A percentile compares a stretch with the other conserved stretches of the same genome.
Evolutionary conservation across 441 rosid species (phyloP).

Genomic region (Eruca vesicaria): DNA sequence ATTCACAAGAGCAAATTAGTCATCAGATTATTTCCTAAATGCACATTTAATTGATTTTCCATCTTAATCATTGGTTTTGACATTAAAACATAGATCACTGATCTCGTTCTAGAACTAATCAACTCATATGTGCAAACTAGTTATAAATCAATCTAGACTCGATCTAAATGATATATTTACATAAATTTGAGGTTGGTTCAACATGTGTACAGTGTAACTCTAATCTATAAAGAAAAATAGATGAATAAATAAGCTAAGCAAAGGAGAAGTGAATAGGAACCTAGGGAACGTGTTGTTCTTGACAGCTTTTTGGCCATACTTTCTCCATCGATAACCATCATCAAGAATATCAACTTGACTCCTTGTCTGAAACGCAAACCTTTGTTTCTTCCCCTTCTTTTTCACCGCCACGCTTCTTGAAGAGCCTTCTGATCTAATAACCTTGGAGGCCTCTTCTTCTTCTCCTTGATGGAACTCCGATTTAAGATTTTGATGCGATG

Average conservation of each 20-base stretch:
- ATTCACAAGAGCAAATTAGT: not conserved
- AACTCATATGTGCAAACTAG: not conserved
- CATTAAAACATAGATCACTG: not conserved
- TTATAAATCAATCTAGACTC: not conserved
- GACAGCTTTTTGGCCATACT: conserved; percentile 63
- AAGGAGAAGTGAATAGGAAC: conserved; percentile 17
- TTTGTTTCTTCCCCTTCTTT: conserved; percentile 49
- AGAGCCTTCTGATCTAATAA: conserved; percentile 27
- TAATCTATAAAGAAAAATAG: not conserved
- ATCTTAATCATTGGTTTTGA: not conserved
- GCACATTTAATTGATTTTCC: not conserved
- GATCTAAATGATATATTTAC: not conserved
- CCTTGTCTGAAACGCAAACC: conserved; percentile 58
- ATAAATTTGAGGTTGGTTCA: not conserved
- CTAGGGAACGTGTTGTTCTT: conserved; percentile 65
- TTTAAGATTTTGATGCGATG: conserved; percentile 10
- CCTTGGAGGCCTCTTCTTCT: conserved; percentile 26
- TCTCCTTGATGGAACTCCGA: conserved; percentile 11
- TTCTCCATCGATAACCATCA: conserved; percentile 67
- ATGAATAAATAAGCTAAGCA: not conserved
- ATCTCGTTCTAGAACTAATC: not conserved
- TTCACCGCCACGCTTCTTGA: conserved; percentile 26
- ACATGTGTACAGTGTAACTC: not conserved
- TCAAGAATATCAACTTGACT: conserved; percentile 72
- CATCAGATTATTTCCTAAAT: not conserved